Conservation (phyloP, 177 flowering plant species). For the Vitis hybrid region DNA sequence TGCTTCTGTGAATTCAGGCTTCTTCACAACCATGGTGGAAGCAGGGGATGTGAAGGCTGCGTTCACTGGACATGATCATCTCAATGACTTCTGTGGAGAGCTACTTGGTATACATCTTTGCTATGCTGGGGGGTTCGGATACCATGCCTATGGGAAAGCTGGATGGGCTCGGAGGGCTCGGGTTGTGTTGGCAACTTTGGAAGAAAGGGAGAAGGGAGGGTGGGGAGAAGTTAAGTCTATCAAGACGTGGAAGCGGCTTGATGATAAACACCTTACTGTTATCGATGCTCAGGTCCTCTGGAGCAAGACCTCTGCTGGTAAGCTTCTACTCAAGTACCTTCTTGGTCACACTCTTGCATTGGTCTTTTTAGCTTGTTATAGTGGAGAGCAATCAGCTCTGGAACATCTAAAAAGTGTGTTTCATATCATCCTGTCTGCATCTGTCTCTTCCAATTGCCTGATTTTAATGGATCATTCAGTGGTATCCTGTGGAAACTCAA, state of each 20-base stretch:
- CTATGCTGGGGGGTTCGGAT: slow-evolving; percentile 95
- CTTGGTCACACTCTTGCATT: not conserved
- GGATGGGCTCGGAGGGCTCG: slow-evolving; percentile 94
- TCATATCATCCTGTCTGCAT: no score
- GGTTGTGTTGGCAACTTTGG: slow-evolving; percentile 69
- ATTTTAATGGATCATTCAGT: no score
- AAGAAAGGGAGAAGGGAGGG: slow-evolving; percentile 45
- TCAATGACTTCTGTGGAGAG: slow-evolving; percentile 91
- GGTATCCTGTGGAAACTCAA: no score
- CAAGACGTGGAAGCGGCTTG: slow-evolving; percentile 93
- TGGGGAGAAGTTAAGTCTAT: slow-evolving; percentile 91
- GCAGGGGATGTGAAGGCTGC: slow-evolving; percentile 91
- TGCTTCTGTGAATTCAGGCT: slow-evolving; percentile 85
- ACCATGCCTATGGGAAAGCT: slow-evolving; percentile 95
- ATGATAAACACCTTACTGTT: slow-evolving; percentile 56
- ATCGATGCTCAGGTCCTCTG: slow-evolving; percentile 76
- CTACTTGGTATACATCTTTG: slow-evolving; percentile 69
- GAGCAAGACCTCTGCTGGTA: slow-evolving; percentile 58
- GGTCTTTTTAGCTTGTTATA: not conserved
- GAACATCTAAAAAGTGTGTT: no score
- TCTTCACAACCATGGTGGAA: slow-evolving; percentile 74
- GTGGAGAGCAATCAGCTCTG: no score
- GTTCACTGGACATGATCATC: slow-evolving; percentile 87
- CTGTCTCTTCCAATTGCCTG: no score
- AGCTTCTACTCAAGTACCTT: slow-evolving; percentile 13